Evolutionary conservation across 2,329 filamentous ascomycete species (phyloP).

Genomic region (Talaromyces sp.): DNA sequence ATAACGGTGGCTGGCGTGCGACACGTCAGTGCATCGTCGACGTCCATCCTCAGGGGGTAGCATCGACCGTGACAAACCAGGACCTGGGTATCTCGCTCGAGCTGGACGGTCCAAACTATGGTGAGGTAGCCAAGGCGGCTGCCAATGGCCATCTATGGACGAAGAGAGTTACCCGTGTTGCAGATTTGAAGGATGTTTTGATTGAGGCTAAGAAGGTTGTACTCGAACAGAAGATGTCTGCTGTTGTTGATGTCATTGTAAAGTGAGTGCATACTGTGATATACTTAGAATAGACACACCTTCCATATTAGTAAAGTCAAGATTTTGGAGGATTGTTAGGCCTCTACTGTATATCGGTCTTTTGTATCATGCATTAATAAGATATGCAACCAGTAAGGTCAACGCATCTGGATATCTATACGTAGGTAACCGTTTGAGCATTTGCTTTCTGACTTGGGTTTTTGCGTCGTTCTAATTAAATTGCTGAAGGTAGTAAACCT

Average conservation of each 20-base stretch:
- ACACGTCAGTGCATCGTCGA: slow-evolving; percentile 31
- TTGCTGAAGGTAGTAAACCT: not conserved
- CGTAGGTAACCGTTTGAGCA: too few relatives aligned
- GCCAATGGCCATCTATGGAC: slow-evolving; percentile 24
- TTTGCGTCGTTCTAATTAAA: too few relatives aligned
- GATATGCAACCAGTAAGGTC: not conserved
- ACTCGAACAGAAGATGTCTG: slow-evolving; percentile 19
- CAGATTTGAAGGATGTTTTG: slow-evolving; percentile 20
- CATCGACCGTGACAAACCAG: slow-evolving; percentile 18
- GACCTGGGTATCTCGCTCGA: slow-evolving; percentile 24
- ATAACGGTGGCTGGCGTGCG: slow-evolving; percentile 67
- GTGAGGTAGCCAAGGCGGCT: slow-evolving; percentile 23
- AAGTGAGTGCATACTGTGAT: slow-evolving; percentile 6
- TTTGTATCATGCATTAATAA: not conserved
- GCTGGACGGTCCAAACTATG: slow-evolving; percentile 23
- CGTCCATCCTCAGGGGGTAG: slow-evolving; percentile 23
- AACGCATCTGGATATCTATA: not conserved
- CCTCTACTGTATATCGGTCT: not conserved
- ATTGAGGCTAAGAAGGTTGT: slow-evolving; percentile 20
- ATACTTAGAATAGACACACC: not conserved
- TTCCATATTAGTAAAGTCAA: not conserved
- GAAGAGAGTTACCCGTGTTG: slow-evolving; percentile 19
- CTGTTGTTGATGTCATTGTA: slow-evolving; percentile 23
- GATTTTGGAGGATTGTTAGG: not conserved
- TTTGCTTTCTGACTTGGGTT: too few relatives aligned